Evolutionary conservation across 139 green algal species (phyloP), one percentile per base, ranked within the genome.

Genomic region (Dunaliella primolecta): DNA sequence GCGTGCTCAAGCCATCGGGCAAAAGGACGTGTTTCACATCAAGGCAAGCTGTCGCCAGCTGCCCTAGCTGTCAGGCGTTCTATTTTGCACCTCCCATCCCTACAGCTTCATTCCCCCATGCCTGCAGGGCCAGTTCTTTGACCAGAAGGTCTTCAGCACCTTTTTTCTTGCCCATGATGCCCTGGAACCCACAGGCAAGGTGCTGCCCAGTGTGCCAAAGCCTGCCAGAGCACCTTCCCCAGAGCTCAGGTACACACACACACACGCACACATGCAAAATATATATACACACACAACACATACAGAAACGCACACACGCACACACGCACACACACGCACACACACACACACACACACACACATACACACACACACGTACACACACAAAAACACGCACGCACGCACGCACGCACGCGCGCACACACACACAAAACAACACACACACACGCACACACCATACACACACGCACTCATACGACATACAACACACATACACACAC

Each of bases 1-100:
- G 55, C 95, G 94, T 55, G 93, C 91, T 3, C 79, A 86, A 2
- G 85, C 93, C 37, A 83, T 89, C 55, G 92, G 92, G 0, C 94
- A 96, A 75, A 80, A 91, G 0, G 94, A 97, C 36, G 85, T 94
- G 7, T 94, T 97, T 33, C 91, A 94, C 79, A 93, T 97, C 87
- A 96, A 96, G 90, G 92, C 90, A 37, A 75, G 75, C 27, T 29
- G 46, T 64, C 46, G 46, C 46, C 15, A 15, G 46, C 71, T 77
- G 11, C 15, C 25, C 11, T n/a, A 77, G 71, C 71, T 77, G 71
- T 77, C 35, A 36, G 2, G n/a, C 74, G 64, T 74, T 85, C 21
- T 57, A 29, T 55, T 38, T 3, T 38, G 33, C 46, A 64, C n/a
- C n/a, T n/a, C n/a, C n/a, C n/a, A n/a, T n/a, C n/a, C n/a, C n/a